phyloP scores from a whole-genome alignment of 768 basidiomycete species.

The Collybiopsis confluens region DNA sequence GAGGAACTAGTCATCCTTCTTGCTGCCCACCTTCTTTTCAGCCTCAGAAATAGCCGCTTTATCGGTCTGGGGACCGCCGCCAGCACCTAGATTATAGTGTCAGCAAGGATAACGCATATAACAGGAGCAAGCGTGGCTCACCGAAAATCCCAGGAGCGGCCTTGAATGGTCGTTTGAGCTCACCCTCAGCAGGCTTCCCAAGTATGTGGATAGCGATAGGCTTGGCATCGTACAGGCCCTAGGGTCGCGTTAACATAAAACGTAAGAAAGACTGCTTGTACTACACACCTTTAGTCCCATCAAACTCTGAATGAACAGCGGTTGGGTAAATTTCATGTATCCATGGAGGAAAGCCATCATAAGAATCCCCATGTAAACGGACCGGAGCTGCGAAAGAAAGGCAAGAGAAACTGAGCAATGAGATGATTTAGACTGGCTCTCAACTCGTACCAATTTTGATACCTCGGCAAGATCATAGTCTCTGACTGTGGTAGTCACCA shows the following conservation, averaged over 20 bases:
- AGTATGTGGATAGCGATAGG: conserved; percentile 78
- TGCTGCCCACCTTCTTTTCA: conserved; percentile 76
- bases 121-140: conserved; percentile 31
- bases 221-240: conserved; percentile 79
- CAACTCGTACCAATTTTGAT: conserved; percentile 63
- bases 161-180: conserved; percentile 90
- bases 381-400: conserved; percentile 43
- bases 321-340: conserved; percentile 95
- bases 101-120: neutral
- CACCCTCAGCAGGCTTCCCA: conserved; percentile 76
- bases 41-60: conserved; percentile 84
- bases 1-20: conserved; percentile 65
- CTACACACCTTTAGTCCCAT: conserved; percentile 83
- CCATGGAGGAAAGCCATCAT: conserved; percentile 93
- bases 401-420: neutral
- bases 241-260: too few relatives aligned
- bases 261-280: neutral
- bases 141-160: conserved; percentile 66
- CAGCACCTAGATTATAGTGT: conserved; percentile 29
- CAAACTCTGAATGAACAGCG: conserved; percentile 90
- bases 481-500: conserved; percentile 86
- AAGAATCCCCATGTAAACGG: conserved; percentile 68
- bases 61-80: conserved; percentile 74
- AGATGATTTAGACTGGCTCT: neutral
- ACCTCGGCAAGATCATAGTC: conserved; percentile 93